phyloP scores from a whole-genome alignment of 805 yeast genomes.

The Lachancea thermotolerans region DNA sequence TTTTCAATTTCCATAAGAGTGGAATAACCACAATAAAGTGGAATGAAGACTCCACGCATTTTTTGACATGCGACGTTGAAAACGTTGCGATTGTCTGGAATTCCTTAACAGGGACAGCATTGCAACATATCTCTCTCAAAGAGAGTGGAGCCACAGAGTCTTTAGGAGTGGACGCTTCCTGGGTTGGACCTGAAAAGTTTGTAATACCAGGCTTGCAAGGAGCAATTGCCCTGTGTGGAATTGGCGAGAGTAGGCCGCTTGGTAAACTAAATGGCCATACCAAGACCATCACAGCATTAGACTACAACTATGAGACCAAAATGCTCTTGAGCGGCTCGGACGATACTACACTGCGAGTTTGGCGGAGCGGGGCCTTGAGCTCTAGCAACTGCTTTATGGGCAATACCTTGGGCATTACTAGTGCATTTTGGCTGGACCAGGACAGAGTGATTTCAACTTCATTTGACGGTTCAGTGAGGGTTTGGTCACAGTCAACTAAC shows the following conservation, averaged over 20 bases:
- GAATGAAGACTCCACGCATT: conserved; percentile 48
- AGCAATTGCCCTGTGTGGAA: conserved; percentile 48
- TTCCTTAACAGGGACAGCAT: conserved; percentile 42
- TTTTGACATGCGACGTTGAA: conserved; percentile 55
- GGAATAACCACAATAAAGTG: conserved; percentile 55
- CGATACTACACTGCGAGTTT: conserved; percentile 64
- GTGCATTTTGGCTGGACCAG: conserved; percentile 47
- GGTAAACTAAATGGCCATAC: conserved; percentile 61
- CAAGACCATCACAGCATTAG: conserved; percentile 47
- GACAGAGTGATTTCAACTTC: conserved; percentile 47
- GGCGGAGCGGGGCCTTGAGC: conserved; percentile 61
- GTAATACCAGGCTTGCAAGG: conserved; percentile 60
- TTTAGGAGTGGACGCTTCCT: conserved; percentile 54
- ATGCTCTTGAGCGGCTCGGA: conserved; percentile 71
- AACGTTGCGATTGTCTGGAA: conserved; percentile 62
- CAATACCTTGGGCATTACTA: conserved; percentile 53
- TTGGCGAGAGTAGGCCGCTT: conserved; percentile 41
- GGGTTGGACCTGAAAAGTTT: conserved; percentile 66
- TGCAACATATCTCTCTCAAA: conserved; percentile 39
- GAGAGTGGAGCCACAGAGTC: conserved; percentile 15
- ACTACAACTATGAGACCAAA: conserved; percentile 45
- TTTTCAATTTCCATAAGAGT: conserved; percentile 44
- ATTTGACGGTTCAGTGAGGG: conserved; percentile 60
- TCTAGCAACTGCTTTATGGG: conserved; percentile 43
- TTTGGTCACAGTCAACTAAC: conserved; percentile 50